Conservation (phyloP, 1,284 basidiomycete species). For the Stygiomarasmius scandens region DNA sequence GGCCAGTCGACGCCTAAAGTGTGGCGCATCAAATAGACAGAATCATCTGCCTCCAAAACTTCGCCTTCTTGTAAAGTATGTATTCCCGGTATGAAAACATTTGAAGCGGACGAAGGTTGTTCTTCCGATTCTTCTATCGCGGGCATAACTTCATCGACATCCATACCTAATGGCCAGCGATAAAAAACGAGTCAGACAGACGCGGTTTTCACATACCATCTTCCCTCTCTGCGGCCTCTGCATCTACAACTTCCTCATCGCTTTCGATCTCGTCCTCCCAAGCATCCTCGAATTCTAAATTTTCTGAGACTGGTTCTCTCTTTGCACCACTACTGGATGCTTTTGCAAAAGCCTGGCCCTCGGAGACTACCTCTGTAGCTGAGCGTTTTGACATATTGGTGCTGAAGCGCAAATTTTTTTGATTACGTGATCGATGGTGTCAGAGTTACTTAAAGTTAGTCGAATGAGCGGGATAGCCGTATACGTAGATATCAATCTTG, state of each 20-base stretch:
- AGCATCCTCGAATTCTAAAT: slow-evolving; percentile 81
- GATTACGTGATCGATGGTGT: background rate
- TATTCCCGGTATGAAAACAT: slow-evolving; percentile 69
- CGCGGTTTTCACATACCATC: slow-evolving; percentile 52
- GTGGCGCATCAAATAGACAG: slow-evolving; percentile 96
- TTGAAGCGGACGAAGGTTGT: slow-evolving; percentile 43
- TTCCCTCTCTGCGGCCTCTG: slow-evolving; percentile 45
- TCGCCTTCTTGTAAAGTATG: slow-evolving; percentile 81
- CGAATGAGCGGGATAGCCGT: no score
- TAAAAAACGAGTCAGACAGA: background rate
- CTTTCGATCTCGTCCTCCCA: slow-evolving; percentile 86
- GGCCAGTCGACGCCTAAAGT: slow-evolving; percentile 94
- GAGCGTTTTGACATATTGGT: slow-evolving; percentile 69
- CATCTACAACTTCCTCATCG: slow-evolving; percentile 67
- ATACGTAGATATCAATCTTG: no score
- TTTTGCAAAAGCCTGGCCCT: slow-evolving; percentile 49
- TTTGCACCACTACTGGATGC: slow-evolving; percentile 43
- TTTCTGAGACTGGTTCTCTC: slow-evolving; percentile 41
- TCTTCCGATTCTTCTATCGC: slow-evolving; percentile 76
- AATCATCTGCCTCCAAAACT: slow-evolving; percentile 91
- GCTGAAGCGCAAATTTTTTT: background rate
- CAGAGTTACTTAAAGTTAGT: no score
- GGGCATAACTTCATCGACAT: slow-evolving; percentile 68
- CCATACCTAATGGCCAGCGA: slow-evolving; percentile 60
- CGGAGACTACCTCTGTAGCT: slow-evolving; percentile 51